Base-by-base conservation (phyloP, 805 yeast genomes). In the Ogataea ganodermae region DNA sequence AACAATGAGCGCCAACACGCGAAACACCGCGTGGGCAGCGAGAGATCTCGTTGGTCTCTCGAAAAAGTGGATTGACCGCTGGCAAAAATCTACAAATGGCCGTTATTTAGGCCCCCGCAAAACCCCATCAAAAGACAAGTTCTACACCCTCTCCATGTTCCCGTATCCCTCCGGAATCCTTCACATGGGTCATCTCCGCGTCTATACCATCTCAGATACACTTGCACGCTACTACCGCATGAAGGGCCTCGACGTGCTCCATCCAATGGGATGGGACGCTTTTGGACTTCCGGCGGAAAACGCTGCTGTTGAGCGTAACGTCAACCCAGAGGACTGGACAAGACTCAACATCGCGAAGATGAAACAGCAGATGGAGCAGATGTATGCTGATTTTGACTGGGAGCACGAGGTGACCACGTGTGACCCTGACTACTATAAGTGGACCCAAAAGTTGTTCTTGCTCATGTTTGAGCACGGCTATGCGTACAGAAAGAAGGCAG, bases 211-310 rank as follows among this genome's bases (percentile, higher is more conserved):
- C 24, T 82, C 91, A 57, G 99, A 94, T 65, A 85, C 83, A 2
- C 62, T 94, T 32, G 78, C 96, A 1, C 72, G 98, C 54, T 92
- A 79, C 65, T 79, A 88, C 54, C 73, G 94, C 53, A 76, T 88
- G 68, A 79, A 77, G 42, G 97, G 97, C 1, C 78, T 75, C 56
- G 70, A 82, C 31, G 96, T 92, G 12, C 73, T 92, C 2, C 96
- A 94, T 62, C 97, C 98, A 0, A 91, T 94, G 96, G 99, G 99
- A 0, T 94, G 97, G 97, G 99, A 94, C 72, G 96, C 98, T 0
- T 94, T 94, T 74, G 99, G 99, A 1, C 72, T 94, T 22, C 99
- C 99, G 0, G 99, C 99, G 0, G 99, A 94, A 64, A 94, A 94
- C 65, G 99, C 99, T 0, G 99, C 99, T 0, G 83, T 89, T 24